A percentile compares a stretch with the other conserved stretches of the same genome.
These are phyloP conservation scores for Yamadazyma nakazawae DNA, from an alignment of 805 yeast genomes.

Conservation along the genomic window DNA sequence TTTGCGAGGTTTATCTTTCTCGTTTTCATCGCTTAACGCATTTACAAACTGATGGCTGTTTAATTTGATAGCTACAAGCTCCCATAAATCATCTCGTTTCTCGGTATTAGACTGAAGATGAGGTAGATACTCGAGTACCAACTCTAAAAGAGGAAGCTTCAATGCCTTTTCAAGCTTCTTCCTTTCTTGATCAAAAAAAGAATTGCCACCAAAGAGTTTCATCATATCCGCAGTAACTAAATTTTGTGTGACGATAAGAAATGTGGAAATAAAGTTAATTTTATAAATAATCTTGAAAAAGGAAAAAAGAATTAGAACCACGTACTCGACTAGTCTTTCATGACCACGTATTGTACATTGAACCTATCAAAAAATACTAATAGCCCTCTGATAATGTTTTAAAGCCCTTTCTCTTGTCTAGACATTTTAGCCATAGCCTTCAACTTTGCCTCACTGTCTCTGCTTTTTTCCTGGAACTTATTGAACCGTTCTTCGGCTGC, in stretches of 20 bases:
- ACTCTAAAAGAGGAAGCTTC: constrained; percentile 26
- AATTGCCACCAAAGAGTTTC: constrained; percentile 14
- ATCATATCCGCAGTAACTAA: constrained; percentile 19
- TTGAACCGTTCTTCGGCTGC: constrained; percentile 39
- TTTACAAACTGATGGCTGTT: constrained; percentile 19
- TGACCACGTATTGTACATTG: neutral
- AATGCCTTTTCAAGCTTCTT: constrained; percentile 19
- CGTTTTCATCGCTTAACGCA: constrained; percentile 9
- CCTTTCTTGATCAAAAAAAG: constrained; percentile 27
- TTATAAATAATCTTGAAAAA: too few species aligned
- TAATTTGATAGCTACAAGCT: constrained; percentile 31
- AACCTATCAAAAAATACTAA: neutral
- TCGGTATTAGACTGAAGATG: constrained; percentile 26
- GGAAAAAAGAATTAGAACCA: too few species aligned
- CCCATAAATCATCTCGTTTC: constrained; percentile 31
- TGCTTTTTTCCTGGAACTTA: constrained; percentile 24
- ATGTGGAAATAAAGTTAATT: neutral
- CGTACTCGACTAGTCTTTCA: neutral
- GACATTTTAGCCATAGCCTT: constrained; percentile 29
- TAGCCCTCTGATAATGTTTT: neutral
- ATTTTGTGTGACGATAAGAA: constrained; percentile 24
- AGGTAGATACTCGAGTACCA: constrained; percentile 27
- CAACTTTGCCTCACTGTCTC: constrained; percentile 28
- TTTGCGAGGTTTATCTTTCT: neutral
- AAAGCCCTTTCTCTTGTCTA: constrained; percentile 31